These are phyloP conservation scores for Vaccinium vitisidaea DNA, from an alignment of 148 eudicot species.

Conservation along the genomic window DNA sequence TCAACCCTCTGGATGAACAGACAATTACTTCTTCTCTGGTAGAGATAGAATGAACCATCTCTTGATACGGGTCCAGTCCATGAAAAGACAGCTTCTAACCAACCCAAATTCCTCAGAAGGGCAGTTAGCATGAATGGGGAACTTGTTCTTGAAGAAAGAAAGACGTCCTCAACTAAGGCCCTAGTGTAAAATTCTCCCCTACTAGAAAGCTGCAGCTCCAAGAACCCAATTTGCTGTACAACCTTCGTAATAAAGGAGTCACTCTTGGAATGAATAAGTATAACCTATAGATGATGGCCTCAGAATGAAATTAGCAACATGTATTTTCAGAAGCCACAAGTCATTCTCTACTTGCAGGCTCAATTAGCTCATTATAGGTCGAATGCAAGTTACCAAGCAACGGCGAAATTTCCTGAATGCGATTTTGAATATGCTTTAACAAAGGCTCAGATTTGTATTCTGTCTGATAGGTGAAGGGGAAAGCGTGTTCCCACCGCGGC, in stretches of 20 bases:
- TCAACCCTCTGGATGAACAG: conserved; percentile 80
- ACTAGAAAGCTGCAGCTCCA: conserved; percentile 70
- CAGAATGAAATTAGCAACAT: conserved; percentile 54
- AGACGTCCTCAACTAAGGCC: conserved; percentile 57
- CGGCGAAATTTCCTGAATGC: conserved; percentile 51
- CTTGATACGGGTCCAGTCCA: conserved; percentile 86
- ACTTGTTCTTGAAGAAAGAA: conserved; percentile 47
- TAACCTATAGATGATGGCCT: conserved; percentile 61
- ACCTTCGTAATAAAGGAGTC: conserved; percentile 74
- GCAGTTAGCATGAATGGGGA: conserved; percentile 47
- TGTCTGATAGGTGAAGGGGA: background rate
- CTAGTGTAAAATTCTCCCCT: conserved; percentile 74
- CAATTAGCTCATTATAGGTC: conserved; percentile 56
- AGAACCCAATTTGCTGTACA: conserved; percentile 84
- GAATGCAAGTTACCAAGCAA: conserved; percentile 50
- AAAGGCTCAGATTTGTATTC: background rate
- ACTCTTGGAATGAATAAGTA: conserved; percentile 71
- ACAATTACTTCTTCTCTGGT: conserved; percentile 75
- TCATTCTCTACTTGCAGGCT: conserved; percentile 58
- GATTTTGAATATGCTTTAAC: conserved; percentile 33
- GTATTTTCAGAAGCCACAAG: conserved; percentile 44
- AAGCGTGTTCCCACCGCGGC: background rate
- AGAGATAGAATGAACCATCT: conserved; percentile 82
- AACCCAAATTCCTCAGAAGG: conserved; percentile 73
- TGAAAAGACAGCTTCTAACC: conserved; percentile 62